A percentile compares a stretch with the other conserved stretches of the same genome.
These are phyloP conservation scores for Dysphania ambrosioides DNA, from an alignment of 148 eudicot genomes.

Conservation along the genomic window DNA sequence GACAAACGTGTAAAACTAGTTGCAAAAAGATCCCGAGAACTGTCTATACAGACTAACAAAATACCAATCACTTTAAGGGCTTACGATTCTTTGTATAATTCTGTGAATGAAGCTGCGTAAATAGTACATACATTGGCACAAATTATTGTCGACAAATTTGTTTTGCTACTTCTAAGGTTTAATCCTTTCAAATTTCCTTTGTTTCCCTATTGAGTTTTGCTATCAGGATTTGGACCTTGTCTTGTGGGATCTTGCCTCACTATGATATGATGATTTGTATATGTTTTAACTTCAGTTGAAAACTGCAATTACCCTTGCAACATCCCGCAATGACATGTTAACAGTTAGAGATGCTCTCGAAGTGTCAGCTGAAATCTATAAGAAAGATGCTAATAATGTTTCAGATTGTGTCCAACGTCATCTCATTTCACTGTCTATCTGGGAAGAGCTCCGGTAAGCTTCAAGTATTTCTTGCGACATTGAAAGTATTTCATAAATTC, in stretches of 20 bases:
- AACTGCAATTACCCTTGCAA: constrained; percentile 89
- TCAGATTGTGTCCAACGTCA: constrained; percentile 90
- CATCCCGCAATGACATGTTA: constrained; percentile 84
- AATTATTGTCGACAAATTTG: background rate
- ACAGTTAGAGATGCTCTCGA: constrained; percentile 96
- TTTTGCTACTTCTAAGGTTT: background rate
- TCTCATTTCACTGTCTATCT: constrained; percentile 81
- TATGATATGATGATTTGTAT: background rate
- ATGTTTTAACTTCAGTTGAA: constrained; percentile 49
- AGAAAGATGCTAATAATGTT: constrained; percentile 78
- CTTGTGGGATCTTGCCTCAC: background rate
- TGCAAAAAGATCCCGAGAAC: background rate
- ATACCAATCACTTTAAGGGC: background rate
- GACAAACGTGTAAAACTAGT: background rate
- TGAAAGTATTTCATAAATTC: background rate
- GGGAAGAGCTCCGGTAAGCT: constrained; percentile 92
- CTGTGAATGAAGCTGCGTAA: background rate
- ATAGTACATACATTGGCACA: background rate
- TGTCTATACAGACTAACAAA: background rate
- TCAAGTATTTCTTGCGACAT: background rate
- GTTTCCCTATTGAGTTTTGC: constrained; percentile 1
- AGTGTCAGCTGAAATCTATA: constrained; percentile 94
- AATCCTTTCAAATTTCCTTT: background rate
- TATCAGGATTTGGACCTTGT: background rate
- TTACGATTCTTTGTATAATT: background rate